Percentiles rank a stretch among this genome's conserved stretches.
phyloP scores from a whole-genome alignment of 495 filamentous ascomycete species.

The Penicillium nucicola region DNA sequence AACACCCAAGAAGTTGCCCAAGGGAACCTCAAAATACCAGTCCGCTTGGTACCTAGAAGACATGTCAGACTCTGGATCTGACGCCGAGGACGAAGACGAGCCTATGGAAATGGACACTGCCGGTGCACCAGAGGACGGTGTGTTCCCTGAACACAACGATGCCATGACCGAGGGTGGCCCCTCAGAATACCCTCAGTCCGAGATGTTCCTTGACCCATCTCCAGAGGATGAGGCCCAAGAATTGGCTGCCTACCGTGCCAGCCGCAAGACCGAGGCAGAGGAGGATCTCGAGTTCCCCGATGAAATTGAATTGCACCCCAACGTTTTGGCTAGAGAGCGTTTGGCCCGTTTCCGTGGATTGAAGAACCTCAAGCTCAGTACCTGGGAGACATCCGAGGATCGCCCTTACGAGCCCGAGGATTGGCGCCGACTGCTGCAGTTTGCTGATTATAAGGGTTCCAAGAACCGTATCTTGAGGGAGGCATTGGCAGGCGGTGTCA shows the following conservation, averaged over 20 bases:
- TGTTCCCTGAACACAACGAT: slow-evolving; percentile 65
- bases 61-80: slow-evolving; percentile 82
- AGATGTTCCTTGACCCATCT: slow-evolving; percentile 83
- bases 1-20: slow-evolving; percentile 72
- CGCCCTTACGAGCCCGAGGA: slow-evolving; percentile 80
- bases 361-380: slow-evolving; percentile 80
- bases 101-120: slow-evolving; percentile 48
- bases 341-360: slow-evolving; percentile 82
- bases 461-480: slow-evolving; percentile 73
- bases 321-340: slow-evolving; percentile 80
- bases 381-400: slow-evolving; percentile 88
- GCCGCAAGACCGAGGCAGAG: slow-evolving; percentile 70
- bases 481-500: slow-evolving; percentile 79
- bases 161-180: slow-evolving; percentile 74
- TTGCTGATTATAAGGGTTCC: slow-evolving; percentile 78
- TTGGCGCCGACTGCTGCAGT: slow-evolving; percentile 78
- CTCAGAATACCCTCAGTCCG: slow-evolving; percentile 86
- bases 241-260: slow-evolving; percentile 72
- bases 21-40: slow-evolving; percentile 91
- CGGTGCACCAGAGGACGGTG: slow-evolving; percentile 69
- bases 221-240: slow-evolving; percentile 82
- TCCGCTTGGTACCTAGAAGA: slow-evolving; percentile 89
- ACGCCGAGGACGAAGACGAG: slow-evolving; percentile 64
- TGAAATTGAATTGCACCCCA: slow-evolving; percentile 90
- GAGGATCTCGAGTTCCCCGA: slow-evolving; percentile 96